Percentiles rank a stretch among this genome's conserved stretches.
Evolutionary conservation across 495 filamentous ascomycete species (phyloP).

Genomic region (Neurospora sp.): DNA sequence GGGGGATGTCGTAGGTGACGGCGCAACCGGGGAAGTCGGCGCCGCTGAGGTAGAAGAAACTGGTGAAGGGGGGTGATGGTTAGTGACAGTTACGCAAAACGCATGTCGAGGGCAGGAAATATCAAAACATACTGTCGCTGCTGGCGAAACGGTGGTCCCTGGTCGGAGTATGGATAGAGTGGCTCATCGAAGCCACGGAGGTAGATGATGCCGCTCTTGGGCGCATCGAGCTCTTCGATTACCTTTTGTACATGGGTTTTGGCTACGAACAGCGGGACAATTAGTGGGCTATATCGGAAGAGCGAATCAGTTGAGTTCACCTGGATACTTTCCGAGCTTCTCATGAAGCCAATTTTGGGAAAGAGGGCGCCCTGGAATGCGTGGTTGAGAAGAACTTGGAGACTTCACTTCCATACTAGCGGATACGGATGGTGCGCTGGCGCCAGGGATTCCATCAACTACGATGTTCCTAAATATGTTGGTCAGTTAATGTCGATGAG

Average conservation of each 20-base stretch:
- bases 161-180: conserved; percentile 51
- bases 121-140: conserved; percentile 40
- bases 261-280: conserved; percentile 34
- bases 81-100: background rate
- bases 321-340: conserved; percentile 19
- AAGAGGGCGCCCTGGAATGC: background rate
- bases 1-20: conserved; percentile 52
- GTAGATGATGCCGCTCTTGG: conserved; percentile 50
- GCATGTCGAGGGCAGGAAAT: background rate
- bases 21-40: conserved; percentile 50
- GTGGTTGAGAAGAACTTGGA: background rate
- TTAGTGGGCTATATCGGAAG: background rate
- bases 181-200: conserved; percentile 40
- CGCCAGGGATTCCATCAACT: background rate
- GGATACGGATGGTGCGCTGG: background rate
- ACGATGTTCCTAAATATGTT: background rate
- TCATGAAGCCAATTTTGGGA: conserved; percentile 8
- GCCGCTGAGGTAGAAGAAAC: conserved; percentile 61
- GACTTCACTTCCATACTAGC: background rate
- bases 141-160: conserved; percentile 50
- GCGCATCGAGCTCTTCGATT: conserved; percentile 50
- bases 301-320: conserved; percentile 1
- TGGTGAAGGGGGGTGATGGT: conserved; percentile 3
- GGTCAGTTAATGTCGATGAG: background rate
- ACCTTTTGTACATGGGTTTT: conserved; percentile 73